Percentiles rank a stretch among this genome's conserved stretches.
phyloP scores from a whole-genome alignment of 1,284 basidiomycete genomes.

The Fomitopsis betulina region DNA sequence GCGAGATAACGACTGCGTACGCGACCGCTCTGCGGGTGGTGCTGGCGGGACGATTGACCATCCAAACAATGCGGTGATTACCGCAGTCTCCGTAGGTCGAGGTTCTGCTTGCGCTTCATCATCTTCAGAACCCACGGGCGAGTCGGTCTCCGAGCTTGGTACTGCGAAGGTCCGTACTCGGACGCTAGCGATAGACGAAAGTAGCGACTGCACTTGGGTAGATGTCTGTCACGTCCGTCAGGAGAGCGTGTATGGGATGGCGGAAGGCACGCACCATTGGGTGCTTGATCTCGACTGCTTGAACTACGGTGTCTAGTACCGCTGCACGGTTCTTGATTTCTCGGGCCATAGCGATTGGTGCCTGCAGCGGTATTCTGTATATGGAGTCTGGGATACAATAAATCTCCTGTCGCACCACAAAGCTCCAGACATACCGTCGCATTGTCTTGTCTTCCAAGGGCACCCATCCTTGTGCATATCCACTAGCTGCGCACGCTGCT shows the following conservation, averaged over 20 bases:
- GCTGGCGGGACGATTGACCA: slow-evolving; percentile 48
- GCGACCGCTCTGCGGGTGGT: slow-evolving; percentile 29
- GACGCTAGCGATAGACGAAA: slow-evolving; percentile 27
- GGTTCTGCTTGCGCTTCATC: neutral
- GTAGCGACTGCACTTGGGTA: slow-evolving; percentile 29
- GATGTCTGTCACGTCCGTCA: slow-evolving; percentile 22
- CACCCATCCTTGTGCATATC: slow-evolving; percentile 73
- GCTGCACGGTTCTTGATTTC: slow-evolving; percentile 55
- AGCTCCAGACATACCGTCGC: slow-evolving; percentile 52
- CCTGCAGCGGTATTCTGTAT: slow-evolving; percentile 67
- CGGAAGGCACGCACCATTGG: slow-evolving; percentile 49
- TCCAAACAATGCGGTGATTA: slow-evolving; percentile 65
- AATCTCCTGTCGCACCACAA: neutral
- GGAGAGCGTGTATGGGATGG: slow-evolving; percentile 1
- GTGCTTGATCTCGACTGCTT: slow-evolving; percentile 58
- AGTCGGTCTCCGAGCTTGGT: slow-evolving; percentile 3
- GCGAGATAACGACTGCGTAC: slow-evolving; percentile 35
- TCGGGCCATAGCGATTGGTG: slow-evolving; percentile 54
- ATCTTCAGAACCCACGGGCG: neutral
- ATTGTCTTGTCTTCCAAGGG: slow-evolving; percentile 76
- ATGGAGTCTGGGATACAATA: slow-evolving; percentile 48
- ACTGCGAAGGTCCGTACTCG: slow-evolving; percentile 13
- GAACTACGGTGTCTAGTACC: slow-evolving; percentile 46
- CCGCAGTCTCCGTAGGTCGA: slow-evolving; percentile 49
- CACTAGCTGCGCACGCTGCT: slow-evolving; percentile 59